Conservation (phyloP, 495 filamentous ascomycete genomes). For the Saxophila tyrrhenica region DNA sequence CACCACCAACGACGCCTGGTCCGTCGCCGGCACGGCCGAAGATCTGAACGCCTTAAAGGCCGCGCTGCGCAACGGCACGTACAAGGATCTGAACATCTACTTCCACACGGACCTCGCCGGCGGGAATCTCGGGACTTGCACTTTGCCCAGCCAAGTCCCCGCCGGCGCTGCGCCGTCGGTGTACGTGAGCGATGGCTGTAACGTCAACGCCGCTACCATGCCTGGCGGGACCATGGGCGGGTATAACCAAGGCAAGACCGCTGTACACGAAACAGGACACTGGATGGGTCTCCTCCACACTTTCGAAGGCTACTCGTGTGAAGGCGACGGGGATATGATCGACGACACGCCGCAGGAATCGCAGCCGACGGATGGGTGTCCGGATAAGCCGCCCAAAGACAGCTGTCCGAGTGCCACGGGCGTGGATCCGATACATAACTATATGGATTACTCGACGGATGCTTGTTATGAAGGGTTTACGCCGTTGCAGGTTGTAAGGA, state of each 20-base stretch:
- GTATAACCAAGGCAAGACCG: constrained; percentile 50
- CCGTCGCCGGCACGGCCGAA: constrained; percentile 29
- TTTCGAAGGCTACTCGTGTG: constrained; percentile 51
- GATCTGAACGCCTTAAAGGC: constrained; percentile 45
- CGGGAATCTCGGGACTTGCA: constrained; percentile 47
- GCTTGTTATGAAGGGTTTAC: constrained; percentile 30
- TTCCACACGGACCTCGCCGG: constrained; percentile 43
- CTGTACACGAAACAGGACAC: constrained; percentile 55
- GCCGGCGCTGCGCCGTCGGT: constrained; percentile 25
- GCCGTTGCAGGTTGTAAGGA: constrained; percentile 21
- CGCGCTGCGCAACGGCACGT: constrained; percentile 47
- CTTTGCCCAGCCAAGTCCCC: constrained; percentile 26
- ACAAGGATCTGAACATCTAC: constrained; percentile 52
- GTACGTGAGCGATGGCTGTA: constrained; percentile 48
- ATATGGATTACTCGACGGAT: constrained; percentile 55
- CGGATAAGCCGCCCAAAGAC: constrained; percentile 36
- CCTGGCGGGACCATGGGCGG: constrained; percentile 40
- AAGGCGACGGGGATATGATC: constrained; percentile 43
- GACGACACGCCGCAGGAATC: constrained; percentile 48
- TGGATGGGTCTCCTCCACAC: constrained; percentile 56
- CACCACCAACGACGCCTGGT: constrained; percentile 50
- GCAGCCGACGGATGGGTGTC: constrained; percentile 46
- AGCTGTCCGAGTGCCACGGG: constrained; percentile 39
- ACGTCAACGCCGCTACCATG: constrained; percentile 41
- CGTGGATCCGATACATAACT: constrained; percentile 51